Percentiles rank a stretch among this genome's conserved stretches.
These are phyloP conservation scores for Colletotrichum higginsianum DNA, from an alignment of 2,329 filamentous ascomycete genomes.

Conservation along the genomic window DNA sequence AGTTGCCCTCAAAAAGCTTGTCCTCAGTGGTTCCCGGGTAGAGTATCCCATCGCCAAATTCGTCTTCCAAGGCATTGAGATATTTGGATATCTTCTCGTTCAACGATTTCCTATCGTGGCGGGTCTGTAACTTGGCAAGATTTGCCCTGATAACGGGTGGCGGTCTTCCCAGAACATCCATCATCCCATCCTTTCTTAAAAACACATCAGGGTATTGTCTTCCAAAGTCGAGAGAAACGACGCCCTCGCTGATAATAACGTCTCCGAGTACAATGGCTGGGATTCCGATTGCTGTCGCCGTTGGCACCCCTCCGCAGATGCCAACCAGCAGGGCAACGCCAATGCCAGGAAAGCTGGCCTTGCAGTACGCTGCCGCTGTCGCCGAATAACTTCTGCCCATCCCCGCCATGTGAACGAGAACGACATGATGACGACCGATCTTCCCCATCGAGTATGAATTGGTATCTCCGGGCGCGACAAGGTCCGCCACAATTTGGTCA, in stretches of 20 bases:
- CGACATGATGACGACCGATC: constrained; percentile 46
- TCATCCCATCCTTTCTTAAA: constrained; percentile 45
- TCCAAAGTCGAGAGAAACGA: constrained; percentile 50
- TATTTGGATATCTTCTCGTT: background rate
- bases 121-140: constrained; percentile 34
- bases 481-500: constrained; percentile 41
- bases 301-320: constrained; percentile 58
- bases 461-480: constrained; percentile 45
- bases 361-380: constrained; percentile 46
- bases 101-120: constrained; percentile 38
- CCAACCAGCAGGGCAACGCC: constrained; percentile 55
- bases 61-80: background rate
- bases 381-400: constrained; percentile 51
- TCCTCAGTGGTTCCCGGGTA: constrained; percentile 51
- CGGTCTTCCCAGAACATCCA: constrained; percentile 48
- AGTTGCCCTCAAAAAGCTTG: constrained; percentile 49
- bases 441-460: constrained; percentile 50
- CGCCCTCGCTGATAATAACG: constrained; percentile 50
- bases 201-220: constrained; percentile 47
- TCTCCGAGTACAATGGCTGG: constrained; percentile 51
- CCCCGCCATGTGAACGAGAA: constrained; percentile 48
- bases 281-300: accelerated
- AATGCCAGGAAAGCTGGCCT: constrained; percentile 52
- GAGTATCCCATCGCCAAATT: constrained; percentile 28
- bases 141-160: constrained; percentile 49